Base-by-base conservation (phyloP, 2,329 filamentous ascomycete genomes). In the Verticillium albo-atrum region DNA sequence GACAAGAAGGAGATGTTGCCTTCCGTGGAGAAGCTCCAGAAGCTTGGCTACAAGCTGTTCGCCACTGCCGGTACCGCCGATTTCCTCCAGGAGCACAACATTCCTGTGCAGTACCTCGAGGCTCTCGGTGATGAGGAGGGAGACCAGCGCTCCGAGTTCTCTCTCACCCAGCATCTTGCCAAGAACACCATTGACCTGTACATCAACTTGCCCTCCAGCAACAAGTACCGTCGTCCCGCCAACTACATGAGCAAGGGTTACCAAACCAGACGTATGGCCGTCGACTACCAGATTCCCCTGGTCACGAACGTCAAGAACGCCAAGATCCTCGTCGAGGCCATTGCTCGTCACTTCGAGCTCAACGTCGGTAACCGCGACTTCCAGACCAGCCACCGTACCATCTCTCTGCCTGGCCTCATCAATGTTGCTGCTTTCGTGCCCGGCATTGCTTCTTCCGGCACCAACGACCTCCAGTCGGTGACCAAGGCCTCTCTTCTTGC, bases 241-340 rank as follows among this genome's bases (percentile, higher is more conserved):
- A 99, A 92, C 81, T 99, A 98, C 78, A 96, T 99, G 89, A 96
- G 91, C 76, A 95, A 95, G 79, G 95, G 95, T 62, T 99, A 99
- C 79, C 89, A 91, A 71, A 98, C 95, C 59, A 88, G 95, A 74
- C 89, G 95, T 75, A 97, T 99, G 93, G 95, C 95, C 35, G 95
- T 99, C 50, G 95, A 97, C 76, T 87, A 97, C 78, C 94, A 98
- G 78, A 96, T 95, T 58, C 95, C 95, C 60, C 81, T 99, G 62
- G 94, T 99, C 20, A 99, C 95, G 58, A 99, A 99, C 69, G 95
- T 99, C 75, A 99, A 99, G 85, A 98, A 97, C 72, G 95, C 95
- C 61, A 99, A 98, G 83, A 91, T 99, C 61, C 79, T 99, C 56
- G 89, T 99, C 57, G 95, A 99, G 78, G 95, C 94, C 25, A 91